Percentiles rank a stretch among this genome's conserved stretches.
These are phyloP conservation scores for Ceratobasidium sp. DNA, from an alignment of 1,284 basidiomycete species.

Conservation along the genomic window DNA sequence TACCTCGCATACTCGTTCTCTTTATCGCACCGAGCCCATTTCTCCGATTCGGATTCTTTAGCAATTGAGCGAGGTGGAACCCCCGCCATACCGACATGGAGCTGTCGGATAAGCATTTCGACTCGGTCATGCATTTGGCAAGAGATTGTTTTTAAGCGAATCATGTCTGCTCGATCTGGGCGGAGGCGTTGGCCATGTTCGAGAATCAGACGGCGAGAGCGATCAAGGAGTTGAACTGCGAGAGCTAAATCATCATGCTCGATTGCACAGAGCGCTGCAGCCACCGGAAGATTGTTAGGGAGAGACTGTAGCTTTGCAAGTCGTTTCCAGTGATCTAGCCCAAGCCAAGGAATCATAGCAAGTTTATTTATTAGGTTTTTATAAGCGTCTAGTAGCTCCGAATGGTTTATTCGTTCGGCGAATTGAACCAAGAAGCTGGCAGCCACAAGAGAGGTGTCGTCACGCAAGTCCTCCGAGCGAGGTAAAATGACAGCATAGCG, in stretches of 20 bases:
- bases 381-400: neutral
- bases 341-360: neutral
- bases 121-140: neutral
- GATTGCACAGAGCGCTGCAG: neutral
- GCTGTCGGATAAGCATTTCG: neutral
- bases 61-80: neutral
- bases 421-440: neutral
- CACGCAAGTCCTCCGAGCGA: neutral
- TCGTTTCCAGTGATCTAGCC: conserved; percentile 1
- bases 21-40: neutral
- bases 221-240: neutral
- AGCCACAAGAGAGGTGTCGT: conserved; percentile 5
- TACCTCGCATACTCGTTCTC: neutral
- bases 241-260: neutral
- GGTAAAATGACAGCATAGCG: neutral
- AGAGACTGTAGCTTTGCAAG: neutral
- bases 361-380: neutral
- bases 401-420: neutral
- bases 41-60: neutral
- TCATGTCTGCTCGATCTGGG: neutral
- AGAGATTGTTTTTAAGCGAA: neutral
- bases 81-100: neutral
- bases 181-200: neutral
- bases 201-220: neutral
- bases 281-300: neutral